A percentile compares a stretch with the other conserved stretches of the same genome.
These are phyloP conservation scores for Shiraia bambusicola DNA, from an alignment of 2,329 filamentous ascomycete species.

Conservation along the genomic window DNA sequence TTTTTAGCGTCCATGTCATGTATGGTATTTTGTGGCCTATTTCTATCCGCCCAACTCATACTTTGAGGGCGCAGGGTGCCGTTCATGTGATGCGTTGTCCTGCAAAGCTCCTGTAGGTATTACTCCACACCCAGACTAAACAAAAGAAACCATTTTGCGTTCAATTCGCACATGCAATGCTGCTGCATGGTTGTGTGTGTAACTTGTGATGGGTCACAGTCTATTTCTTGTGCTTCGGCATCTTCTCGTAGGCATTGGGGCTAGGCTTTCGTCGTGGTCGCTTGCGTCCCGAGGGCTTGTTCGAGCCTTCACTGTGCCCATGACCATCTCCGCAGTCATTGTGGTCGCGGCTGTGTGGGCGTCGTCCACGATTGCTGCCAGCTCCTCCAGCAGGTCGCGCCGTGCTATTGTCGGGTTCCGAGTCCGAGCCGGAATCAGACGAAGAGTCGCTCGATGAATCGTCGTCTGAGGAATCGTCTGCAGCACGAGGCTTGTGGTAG, in stretches of 20 bases:
- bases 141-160: slow-evolving; percentile 8
- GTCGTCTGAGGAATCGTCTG: slow-evolving; percentile 73
- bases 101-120: slow-evolving; percentile 2
- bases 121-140: slow-evolving; percentile 13
- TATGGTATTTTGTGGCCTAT: slow-evolving; percentile 6
- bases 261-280: slow-evolving; percentile 59
- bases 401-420: slow-evolving; percentile 54
- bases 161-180: slow-evolving; percentile 9
- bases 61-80: slow-evolving; percentile 14
- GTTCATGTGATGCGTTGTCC: background rate
- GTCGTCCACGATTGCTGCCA: slow-evolving; percentile 27
- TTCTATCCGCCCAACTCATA: slow-evolving; percentile 8
- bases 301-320: slow-evolving; percentile 43
- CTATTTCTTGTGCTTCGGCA: slow-evolving; percentile 56
- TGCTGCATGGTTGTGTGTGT: slow-evolving; percentile 1
- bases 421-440: slow-evolving; percentile 55
- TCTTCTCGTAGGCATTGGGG: slow-evolving; percentile 80
- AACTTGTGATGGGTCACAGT: slow-evolving; percentile 1
- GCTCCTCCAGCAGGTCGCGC: slow-evolving; percentile 43
- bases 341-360: slow-evolving; percentile 29
- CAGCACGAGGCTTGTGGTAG: slow-evolving; percentile 77
- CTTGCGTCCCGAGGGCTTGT: slow-evolving; percentile 42
- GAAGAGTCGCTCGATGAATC: slow-evolving; percentile 62
- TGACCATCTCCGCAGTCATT: slow-evolving; percentile 45
- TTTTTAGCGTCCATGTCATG: slow-evolving; percentile 17